A percentile compares a stretch with the other conserved stretches of the same genome.
phyloP scores from a whole-genome alignment of 2,329 filamentous ascomycete genomes.

The Escovopsis weberi region DNA sequence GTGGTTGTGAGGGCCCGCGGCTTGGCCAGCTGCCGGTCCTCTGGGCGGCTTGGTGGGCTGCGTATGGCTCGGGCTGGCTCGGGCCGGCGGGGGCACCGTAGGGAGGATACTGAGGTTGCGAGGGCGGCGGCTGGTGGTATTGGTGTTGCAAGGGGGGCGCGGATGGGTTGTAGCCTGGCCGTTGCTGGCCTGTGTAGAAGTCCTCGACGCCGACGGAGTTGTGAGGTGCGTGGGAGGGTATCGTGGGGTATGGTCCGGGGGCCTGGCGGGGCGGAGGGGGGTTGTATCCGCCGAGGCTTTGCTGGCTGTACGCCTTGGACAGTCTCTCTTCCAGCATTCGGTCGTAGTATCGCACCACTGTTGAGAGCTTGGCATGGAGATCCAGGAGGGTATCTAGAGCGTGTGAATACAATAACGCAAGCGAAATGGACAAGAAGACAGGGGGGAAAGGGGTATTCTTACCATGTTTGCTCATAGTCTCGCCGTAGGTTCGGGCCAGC shows the following conservation, averaged over 20 bases:
- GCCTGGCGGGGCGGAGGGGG: conserved; percentile 36
- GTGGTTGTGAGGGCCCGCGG: conserved; percentile 18
- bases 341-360: conserved; percentile 94
- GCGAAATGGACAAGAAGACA: conserved; percentile 7
- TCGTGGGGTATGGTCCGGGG: conserved; percentile 54
- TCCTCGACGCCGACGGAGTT: conserved; percentile 50
- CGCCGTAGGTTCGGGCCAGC: conserved; percentile 85
- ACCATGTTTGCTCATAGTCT: conserved; percentile 99
- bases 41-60: conserved; percentile 25
- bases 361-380: conserved; percentile 86
- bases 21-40: conserved; percentile 37
- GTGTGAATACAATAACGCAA: too few species aligned
- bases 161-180: conserved; percentile 39
- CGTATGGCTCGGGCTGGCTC: conserved; percentile 23
- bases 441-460: conserved; percentile 17
- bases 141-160: conserved; percentile 17
- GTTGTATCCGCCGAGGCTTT: conserved; percentile 52
- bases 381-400: conserved; percentile 72
- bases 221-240: conserved; percentile 39
- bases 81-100: conserved; percentile 23
- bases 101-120: conserved; percentile 25
- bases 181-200: conserved; percentile 62
- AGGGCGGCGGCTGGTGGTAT: conserved; percentile 15
- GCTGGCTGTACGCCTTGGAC: conserved; percentile 81
- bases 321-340: conserved; percentile 93